Base-by-base conservation (phyloP, 495 filamentous ascomycete genomes). In the Podospora pseudopauciseta region DNA sequence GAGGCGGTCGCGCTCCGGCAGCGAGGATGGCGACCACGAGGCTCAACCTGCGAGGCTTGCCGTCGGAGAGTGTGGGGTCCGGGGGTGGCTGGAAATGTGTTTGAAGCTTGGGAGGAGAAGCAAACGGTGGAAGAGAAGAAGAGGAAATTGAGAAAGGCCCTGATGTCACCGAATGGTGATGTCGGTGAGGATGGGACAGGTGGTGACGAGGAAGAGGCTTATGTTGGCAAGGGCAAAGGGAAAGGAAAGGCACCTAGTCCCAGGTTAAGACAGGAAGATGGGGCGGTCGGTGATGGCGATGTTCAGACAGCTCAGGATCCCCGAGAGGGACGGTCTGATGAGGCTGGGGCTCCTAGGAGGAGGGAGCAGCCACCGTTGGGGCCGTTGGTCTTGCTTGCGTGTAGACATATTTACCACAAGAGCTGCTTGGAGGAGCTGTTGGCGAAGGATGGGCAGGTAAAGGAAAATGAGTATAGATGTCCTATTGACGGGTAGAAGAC, bases 41-140 rank as follows among this genome's bases (percentile, higher is more conserved):
- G 91, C 1, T 92, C 93, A 64, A 89, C 89, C 0, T 99, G 95
- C 71, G 95, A 97, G 75, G 87, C 87, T 9, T 99, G 95, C 66
- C 89, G 89, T 30, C 86, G 86, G 69, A 83, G 93, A 20, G 87
- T 93, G 2, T 99, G 95, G 95, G 95, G 95, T 0, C 92, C 92
- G 2, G 93, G 93, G 2, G 91, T 91, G 19, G 89, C 91, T 0
- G 87, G 89, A 3, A 82, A 88, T 61, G 85, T 94, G 20, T 97
- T 92, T 82, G 86, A 90, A 49, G 89, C 88, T 7, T 97, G 92
- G 93, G 88, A 92, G 76, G 82, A 83, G 65, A 84, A 81, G 63
- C 86, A 90, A 72, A 78, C 80, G 11, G 75, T 80, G n/a, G 81
- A 81, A 32, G 77, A 80, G 28, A 76, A 72, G 68, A 75, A 72